Evolutionary conservation across 805 yeast species (phyloP).

Genomic region (Wickerhamomyces subpelliculosus): DNA sequence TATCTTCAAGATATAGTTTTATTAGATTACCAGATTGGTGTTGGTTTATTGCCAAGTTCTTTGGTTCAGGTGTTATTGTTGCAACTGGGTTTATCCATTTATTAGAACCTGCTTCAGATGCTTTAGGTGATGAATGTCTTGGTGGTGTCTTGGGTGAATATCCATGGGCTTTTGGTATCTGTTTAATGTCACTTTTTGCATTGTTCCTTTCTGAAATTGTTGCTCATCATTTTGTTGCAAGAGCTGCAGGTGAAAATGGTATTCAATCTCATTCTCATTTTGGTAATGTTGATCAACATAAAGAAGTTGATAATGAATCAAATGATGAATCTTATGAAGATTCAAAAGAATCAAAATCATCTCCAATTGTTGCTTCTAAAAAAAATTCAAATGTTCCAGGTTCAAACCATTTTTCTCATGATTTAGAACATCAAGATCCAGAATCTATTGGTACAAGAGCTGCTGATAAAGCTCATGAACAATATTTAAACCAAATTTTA

Average conservation of each 20-base stretch:
- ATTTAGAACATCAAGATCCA: constrained; percentile 36
- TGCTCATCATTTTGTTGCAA: constrained; percentile 36
- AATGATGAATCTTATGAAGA: constrained; percentile 8
- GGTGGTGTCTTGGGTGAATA: constrained; percentile 51
- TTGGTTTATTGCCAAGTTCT: constrained; percentile 63
- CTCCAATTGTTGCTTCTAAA: background rate
- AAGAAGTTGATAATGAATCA: constrained; percentile 10
- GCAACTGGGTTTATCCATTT: constrained; percentile 79
- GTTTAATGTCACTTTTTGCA: constrained; percentile 37
- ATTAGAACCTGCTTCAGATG: constrained; percentile 60
- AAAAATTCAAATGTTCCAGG: constrained; percentile 17
- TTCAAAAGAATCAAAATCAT: constrained; percentile 4
- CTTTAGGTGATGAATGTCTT: constrained; percentile 49
- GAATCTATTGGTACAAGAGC: constrained; percentile 32
- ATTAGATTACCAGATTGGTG: constrained; percentile 54
- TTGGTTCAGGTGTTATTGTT: constrained; percentile 80
- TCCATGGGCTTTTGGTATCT: constrained; percentile 53
- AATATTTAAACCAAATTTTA: constrained; percentile 49
- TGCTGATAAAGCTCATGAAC: constrained; percentile 31
- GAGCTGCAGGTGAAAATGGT: constrained; percentile 19
- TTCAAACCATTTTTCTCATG: constrained; percentile 37
- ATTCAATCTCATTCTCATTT: constrained; percentile 49
- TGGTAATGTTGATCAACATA: constrained; percentile 34
- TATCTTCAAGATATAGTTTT: constrained; percentile 52
- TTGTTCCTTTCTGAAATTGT: constrained; percentile 44